Percentiles rank a stretch among this genome's conserved stretches.
Evolutionary conservation across 108 stramenopile species (phyloP).

Genomic region (Aurantiochytrium sp.): DNA sequence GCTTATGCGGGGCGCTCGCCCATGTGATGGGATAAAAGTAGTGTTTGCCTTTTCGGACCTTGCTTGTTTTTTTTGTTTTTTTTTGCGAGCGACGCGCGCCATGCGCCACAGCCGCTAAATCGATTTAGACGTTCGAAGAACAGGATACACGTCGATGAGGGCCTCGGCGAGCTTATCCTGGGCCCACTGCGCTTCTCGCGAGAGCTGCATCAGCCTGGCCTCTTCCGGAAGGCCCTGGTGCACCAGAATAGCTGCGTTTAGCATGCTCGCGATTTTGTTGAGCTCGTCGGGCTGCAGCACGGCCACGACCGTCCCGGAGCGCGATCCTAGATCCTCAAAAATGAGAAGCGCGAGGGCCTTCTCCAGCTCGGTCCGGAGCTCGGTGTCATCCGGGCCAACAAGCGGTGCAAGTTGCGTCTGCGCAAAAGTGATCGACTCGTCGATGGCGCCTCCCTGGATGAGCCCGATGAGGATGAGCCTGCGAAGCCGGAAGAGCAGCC

Average conservation of each 20-base stretch:
- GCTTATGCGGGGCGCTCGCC: too few species aligned
- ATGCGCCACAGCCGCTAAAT: too few species aligned
- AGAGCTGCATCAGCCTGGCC: neutral
- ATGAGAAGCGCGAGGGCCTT: neutral
- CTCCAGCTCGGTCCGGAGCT: neutral
- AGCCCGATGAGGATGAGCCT: neutral
- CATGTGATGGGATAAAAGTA: neutral
- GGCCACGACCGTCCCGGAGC: neutral
- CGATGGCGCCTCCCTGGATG: neutral
- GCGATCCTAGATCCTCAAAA: neutral
- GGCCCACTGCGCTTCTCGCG: neutral
- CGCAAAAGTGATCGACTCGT: slow-evolving; percentile 6
- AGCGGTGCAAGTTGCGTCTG: neutral
- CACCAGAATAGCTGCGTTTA: neutral
- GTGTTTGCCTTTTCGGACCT: too few species aligned
- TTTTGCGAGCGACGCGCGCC: too few species aligned
- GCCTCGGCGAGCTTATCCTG: neutral
- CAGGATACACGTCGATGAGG: neutral
- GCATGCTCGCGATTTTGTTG: neutral
- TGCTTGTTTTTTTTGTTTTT: neutral
- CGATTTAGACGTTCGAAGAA: neutral
- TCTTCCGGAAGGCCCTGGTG: neutral
- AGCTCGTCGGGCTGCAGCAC: neutral
- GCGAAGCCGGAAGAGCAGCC: neutral
- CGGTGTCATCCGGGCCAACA: neutral